phyloP scores from a whole-genome alignment of 805 yeast genomes.

The Yamadazyma sp. region DNA sequence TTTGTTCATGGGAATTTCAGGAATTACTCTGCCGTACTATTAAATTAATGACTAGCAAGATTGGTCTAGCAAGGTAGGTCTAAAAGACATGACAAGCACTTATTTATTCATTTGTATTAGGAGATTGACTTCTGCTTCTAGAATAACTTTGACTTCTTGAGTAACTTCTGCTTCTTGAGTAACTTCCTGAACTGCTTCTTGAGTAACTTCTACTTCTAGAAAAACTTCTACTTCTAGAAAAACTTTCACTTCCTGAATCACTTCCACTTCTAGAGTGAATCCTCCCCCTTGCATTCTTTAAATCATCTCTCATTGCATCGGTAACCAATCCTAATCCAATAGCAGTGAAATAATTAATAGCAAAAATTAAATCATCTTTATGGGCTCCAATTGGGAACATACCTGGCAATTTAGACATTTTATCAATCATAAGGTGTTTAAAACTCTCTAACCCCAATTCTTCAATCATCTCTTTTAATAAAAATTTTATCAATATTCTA shows the following conservation, averaged over 20 bases:
- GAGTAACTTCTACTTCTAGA: conserved; percentile 6
- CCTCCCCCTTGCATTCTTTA: conserved; percentile 19
- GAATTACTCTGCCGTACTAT: no score
- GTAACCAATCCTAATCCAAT: conserved; percentile 84
- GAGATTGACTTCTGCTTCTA: conserved; percentile 6
- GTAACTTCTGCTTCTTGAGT: conserved; percentile 11
- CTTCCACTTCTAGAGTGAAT: conserved; percentile 13
- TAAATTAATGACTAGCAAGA: no score
- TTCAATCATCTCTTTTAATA: conserved; percentile 75
- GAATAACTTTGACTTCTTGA: conserved; percentile 13
- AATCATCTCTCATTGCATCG: conserved; percentile 68
- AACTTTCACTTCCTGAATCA: conserved; percentile 11
- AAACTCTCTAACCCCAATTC: conserved; percentile 65
- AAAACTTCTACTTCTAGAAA: conserved; percentile 15
- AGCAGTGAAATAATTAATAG: conserved; percentile 90
- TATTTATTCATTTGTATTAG: no score
- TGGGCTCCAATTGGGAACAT: conserved; percentile 58
- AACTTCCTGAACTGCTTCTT: conserved; percentile 17
- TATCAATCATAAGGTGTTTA: conserved; percentile 51
- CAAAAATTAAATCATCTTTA: conserved; percentile 60
- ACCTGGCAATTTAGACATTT: conserved; percentile 46
- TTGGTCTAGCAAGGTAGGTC: no score
- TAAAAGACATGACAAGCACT: no score
- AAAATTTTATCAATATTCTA: conserved; percentile 75
- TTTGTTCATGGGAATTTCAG: no score